phyloP scores from a whole-genome alignment of 352 stramenopile genomes.

The Globisporangium acanthophoron region DNA sequence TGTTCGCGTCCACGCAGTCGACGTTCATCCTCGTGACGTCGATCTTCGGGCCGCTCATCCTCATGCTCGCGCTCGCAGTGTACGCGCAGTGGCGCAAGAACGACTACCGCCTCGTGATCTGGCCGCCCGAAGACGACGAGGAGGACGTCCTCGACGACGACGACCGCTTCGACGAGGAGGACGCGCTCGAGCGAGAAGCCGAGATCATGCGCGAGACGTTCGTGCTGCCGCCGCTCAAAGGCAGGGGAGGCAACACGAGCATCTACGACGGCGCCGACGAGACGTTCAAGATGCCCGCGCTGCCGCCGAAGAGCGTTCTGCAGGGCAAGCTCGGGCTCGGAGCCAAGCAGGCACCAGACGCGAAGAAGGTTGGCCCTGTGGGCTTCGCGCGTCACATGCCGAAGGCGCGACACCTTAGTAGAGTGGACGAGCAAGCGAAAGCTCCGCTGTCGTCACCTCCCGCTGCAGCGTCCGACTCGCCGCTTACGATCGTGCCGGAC shows the following conservation, averaged over 20 bases:
- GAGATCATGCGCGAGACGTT: constrained; percentile 73
- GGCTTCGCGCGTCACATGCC: neutral
- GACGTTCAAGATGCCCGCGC: constrained; percentile 75
- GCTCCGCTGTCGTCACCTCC: no score
- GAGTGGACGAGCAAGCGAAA: constrained; percentile 6
- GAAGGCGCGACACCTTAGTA: constrained; percentile 5
- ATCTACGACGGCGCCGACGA: constrained; percentile 54
- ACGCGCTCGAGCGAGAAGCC: constrained; percentile 68
- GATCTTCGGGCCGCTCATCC: constrained; percentile 66
- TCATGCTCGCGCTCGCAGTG: constrained; percentile 73
- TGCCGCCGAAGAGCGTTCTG: constrained; percentile 49
- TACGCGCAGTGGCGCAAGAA: constrained; percentile 78
- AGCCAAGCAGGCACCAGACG: neutral
- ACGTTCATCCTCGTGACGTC: constrained; percentile 77
- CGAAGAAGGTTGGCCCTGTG: neutral
- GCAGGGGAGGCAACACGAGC: constrained; percentile 36
- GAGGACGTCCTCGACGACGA: constrained; percentile 77
- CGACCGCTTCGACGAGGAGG: constrained; percentile 62
- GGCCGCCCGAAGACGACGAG: constrained; percentile 74
- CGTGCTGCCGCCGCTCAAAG: constrained; percentile 69
- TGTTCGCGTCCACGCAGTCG: constrained; percentile 71
- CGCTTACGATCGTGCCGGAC: constrained; percentile 2
- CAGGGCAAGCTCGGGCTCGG: constrained; percentile 11
- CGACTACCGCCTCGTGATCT: constrained; percentile 79
- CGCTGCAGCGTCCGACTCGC: neutral